Base-by-base conservation (phyloP, 768 basidiomycete species). In the Mycena floridula region DNA sequence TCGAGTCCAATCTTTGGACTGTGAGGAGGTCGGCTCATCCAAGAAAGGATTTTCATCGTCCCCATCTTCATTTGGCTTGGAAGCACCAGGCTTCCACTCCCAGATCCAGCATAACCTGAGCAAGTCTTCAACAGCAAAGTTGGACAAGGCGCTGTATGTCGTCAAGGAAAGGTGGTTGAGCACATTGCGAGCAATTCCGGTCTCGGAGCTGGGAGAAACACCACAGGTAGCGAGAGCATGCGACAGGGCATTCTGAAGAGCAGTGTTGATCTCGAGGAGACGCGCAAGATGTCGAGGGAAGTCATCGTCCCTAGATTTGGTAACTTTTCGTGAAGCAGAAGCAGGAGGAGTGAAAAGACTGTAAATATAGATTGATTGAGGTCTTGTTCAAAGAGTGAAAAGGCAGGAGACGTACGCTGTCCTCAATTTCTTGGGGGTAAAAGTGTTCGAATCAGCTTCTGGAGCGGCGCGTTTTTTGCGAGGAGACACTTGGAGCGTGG, bases 171-270 rank as follows among this genome's bases (percentile, higher is more conserved):
- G 58, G 54, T 89, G 81, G 54, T 87, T 90, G 38, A 91, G 70
- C 18, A 91, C 86, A 59, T 84, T 88, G 49, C 79, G 77, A 13
- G 90, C 73, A 49, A 82, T 67, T 32, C 87, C 86, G 2, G 82
- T 85, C 55, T 89, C 87, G 5, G 82, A 73, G 11, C 77, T 73
- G 4, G 87, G 89, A 11, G 89, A 81, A 25, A 85, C 76, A 24
- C 86, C 87, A 51, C 81, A 87, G 11, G 88, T 87, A 5, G 89
- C 89, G 23, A 92, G 75, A 7, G 87, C 86, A 65, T 89, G 86
- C 2, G 89, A 89, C 44, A 91, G 73, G 40, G 89, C 89, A 56
- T 85, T 84, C 52, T 90, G 86, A 38, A 91, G 67, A 11, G 81
- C 77, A 20, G 76, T 81, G 53, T 90, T 82, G 38, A 85, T 70